Evolutionary conservation across 495 filamentous ascomycete species (phyloP), one percentile per base, ranked within the genome.

Genomic region (Hyaloscypha bicolor): DNA sequence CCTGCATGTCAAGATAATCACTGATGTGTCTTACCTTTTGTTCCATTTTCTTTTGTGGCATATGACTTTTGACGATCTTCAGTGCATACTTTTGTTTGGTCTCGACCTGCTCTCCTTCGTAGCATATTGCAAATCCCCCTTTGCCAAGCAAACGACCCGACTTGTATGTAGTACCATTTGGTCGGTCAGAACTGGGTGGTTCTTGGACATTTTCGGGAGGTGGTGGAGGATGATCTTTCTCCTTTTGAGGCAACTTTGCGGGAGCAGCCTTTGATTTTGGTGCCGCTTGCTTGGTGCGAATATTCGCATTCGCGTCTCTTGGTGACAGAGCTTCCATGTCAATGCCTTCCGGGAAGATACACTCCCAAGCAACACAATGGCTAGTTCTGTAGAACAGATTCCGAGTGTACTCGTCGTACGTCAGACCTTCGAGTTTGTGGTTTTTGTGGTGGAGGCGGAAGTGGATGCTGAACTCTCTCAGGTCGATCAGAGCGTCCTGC

Each of bases 71-170:
- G 35, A 97, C 93, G 70, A 96, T 93, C 81, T 97, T 97, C 77
- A 97, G 84, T 2, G 93, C 93, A 71, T 88, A 93, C 48, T 87
- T 83, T 60, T 88, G 87, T 66, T 81, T 85, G 55, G 85, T 87
- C 8, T 86, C 85, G 29, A 84, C 77, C 52, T 92, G 76, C 64
- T 89, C 86, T 3, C 92, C 95, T 61, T 87, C 85, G 65, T 88
- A 95, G 76, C 95, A 97, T 32, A 97, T 90, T 22, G 95, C 95
- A 75, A 99, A 99, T 0, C 95, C 95, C 55, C 95, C 95, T 79
- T 95, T 97, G 0, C 95, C 95, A 53, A 99, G 80, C 62, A 91
- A 87, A 51, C 81, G 84, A n/a, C 94, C 95, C 8, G 93, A 91
- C 48, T 87, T 84, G 80, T 97, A 99, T 60, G 86, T 83, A 66